Evolutionary conservation across 2,329 filamentous ascomycete species (phyloP).

Genomic region (Venturia pyrina): DNA sequence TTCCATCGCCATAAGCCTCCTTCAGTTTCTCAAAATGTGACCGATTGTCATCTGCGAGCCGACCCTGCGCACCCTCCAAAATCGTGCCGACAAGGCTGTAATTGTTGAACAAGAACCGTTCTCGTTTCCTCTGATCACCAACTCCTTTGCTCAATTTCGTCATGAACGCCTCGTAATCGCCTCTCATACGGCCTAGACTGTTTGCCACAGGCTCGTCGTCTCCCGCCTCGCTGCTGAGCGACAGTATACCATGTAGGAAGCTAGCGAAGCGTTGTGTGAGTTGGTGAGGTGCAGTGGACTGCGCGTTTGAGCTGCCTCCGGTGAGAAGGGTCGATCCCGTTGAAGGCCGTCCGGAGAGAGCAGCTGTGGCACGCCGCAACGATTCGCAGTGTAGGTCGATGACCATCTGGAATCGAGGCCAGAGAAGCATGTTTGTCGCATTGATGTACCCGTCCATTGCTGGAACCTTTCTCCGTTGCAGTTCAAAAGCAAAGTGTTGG

Average conservation of each 20-base stretch:
- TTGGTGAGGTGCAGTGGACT: conserved; percentile 77
- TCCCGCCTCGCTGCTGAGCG: conserved; percentile 77
- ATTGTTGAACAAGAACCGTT: conserved; percentile 90
- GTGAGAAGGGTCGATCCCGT: conserved; percentile 22
- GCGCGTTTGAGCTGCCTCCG: conserved; percentile 42
- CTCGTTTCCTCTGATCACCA: conserved; percentile 67
- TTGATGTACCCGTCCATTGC: conserved; percentile 88
- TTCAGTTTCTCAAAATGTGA: conserved; percentile 59
- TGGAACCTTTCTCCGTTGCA: conserved; percentile 84
- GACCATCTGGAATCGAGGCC: conserved; percentile 88
- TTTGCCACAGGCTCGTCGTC: conserved; percentile 88
- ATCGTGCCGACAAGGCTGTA: conserved; percentile 93
- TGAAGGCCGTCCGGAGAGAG: conserved; percentile 16
- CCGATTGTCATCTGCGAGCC: conserved; percentile 64
- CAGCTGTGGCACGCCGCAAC: conserved; percentile 47
- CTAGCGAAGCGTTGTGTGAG: conserved; percentile 94
- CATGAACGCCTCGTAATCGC: conserved; percentile 76
- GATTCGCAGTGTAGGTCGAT: conserved; percentile 92
- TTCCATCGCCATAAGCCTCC: conserved; percentile 19
- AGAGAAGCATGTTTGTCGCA: conserved; percentile 87
- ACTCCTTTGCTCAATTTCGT: conserved; percentile 64
- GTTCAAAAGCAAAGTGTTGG: conserved; percentile 86
- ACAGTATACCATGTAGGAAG: conserved; percentile 73
- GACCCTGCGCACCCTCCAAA: conserved; percentile 60
- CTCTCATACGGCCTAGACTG: conserved; percentile 65